phyloP scores from a whole-genome alignment of 441 rosid species.

The Caryocar brasiliense region DNA sequence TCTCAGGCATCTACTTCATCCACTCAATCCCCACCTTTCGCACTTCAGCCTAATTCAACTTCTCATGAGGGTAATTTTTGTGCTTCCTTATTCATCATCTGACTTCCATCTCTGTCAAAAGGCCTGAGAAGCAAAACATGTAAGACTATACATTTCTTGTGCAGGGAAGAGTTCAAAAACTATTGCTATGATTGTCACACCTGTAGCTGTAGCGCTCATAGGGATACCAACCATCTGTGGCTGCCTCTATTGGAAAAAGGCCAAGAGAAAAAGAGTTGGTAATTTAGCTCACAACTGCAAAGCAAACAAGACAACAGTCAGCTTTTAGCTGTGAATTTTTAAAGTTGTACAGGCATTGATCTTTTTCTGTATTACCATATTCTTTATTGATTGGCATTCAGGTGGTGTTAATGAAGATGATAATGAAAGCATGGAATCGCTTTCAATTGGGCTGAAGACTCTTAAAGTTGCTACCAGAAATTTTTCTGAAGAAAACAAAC shows the following conservation, averaged over 20 bases:
- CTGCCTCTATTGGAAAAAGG: constrained; percentile 16
- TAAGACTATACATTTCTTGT: too few species aligned
- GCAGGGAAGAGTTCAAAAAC: constrained; percentile 16
- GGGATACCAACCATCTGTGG: background rate
- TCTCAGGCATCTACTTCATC: too few species aligned
- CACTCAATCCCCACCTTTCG: too few species aligned
- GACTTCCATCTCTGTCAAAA: background rate
- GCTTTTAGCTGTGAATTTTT: background rate
- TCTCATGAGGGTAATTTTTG: constrained; percentile 5
- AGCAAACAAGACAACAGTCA: background rate
- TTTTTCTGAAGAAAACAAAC: constrained; percentile 21
- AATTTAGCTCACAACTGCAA: too few species aligned
- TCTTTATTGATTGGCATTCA: constrained; percentile 1
- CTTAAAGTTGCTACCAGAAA: constrained; percentile 21
- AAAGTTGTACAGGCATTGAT: background rate
- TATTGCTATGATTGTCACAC: background rate
- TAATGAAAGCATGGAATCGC: constrained; percentile 11
- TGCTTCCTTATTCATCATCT: background rate
- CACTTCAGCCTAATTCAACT: background rate
- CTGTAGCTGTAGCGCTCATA: background rate
- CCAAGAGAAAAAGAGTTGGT: constrained; percentile 10
- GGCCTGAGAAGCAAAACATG: too few species aligned
- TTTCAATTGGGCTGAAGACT: constrained; percentile 13
- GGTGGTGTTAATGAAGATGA: constrained; percentile 4
- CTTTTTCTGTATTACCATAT: background rate